phyloP scores from a whole-genome alignment of 192 early-diverging fungal species.

The Mortierella alpina region DNA sequence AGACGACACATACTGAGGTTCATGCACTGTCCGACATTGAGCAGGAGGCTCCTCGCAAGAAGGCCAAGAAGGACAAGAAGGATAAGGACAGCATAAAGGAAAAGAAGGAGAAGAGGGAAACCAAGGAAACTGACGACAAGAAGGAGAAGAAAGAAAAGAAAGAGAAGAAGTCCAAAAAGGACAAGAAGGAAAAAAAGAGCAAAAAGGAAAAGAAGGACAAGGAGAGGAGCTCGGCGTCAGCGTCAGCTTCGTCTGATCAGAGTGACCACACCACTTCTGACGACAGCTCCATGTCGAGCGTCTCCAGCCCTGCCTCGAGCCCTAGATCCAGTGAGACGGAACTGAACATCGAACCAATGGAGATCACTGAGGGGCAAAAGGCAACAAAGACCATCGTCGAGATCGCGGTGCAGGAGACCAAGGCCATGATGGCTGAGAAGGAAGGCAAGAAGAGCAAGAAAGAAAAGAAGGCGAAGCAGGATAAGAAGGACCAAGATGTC shows the following conservation, averaged over 20 bases:
- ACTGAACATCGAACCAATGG: not conserved
- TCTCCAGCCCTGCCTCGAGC: slow-evolving; percentile 7
- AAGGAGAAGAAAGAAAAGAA: slow-evolving; percentile 23
- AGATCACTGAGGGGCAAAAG: not conserved
- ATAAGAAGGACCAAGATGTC: not conserved
- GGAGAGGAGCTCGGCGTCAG: not conserved
- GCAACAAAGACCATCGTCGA: not conserved
- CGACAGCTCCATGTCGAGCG: not conserved
- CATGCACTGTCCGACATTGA: not conserved
- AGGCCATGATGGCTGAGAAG: slow-evolving; percentile 1
- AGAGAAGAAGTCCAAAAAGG: slow-evolving; percentile 26
- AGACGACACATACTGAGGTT: not conserved
- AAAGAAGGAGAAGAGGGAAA: slow-evolving; percentile 24
- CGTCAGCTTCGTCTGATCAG: not conserved
- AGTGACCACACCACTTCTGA: too few species aligned
- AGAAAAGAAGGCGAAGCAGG: not conserved
- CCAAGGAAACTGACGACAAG: slow-evolving; percentile 3
- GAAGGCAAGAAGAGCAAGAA: slow-evolving; percentile 19
- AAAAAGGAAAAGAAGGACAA: slow-evolving; percentile 28
- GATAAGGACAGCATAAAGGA: slow-evolving; percentile 3
- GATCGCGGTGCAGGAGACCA: slow-evolving; percentile 4
- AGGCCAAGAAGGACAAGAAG: slow-evolving; percentile 17
- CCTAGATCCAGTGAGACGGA: slow-evolving; percentile 10
- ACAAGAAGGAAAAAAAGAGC: slow-evolving; percentile 20
- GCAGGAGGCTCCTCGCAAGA: slow-evolving; percentile 5